A percentile compares a stretch with the other conserved stretches of the same genome.
Conservation (phyloP, 2,329 filamentous ascomycete species). For the Hypoxylon rubiginosum region DNA sequence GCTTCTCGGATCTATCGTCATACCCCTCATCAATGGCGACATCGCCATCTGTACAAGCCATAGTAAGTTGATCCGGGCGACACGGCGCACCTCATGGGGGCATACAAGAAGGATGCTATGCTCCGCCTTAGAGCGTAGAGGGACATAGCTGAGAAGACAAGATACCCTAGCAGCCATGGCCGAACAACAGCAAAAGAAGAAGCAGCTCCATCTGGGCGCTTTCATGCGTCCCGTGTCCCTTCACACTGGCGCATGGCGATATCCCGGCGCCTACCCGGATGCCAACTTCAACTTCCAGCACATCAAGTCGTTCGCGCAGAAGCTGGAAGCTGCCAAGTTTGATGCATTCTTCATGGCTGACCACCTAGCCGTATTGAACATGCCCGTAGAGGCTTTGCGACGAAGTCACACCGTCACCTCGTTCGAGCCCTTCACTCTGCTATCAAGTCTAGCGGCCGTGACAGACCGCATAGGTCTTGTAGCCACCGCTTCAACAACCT, state of each 20-base stretch:
- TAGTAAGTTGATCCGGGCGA: constrained; percentile 25
- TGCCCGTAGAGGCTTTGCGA: constrained; percentile 69
- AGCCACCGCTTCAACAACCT: constrained; percentile 67
- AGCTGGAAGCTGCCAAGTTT: constrained; percentile 66
- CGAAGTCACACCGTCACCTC: constrained; percentile 70
- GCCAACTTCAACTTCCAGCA: constrained; percentile 70
- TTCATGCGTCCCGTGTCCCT: constrained; percentile 71
- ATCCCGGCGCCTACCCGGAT: constrained; percentile 66
- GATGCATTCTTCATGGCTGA: constrained; percentile 71
- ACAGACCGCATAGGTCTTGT: constrained; percentile 66
- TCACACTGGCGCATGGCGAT: constrained; percentile 69
- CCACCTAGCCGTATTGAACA: constrained; percentile 67
- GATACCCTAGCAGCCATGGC: constrained; percentile 32
- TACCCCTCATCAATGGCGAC: constrained; percentile 44
- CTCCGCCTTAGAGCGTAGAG: background rate
- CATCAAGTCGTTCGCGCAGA: constrained; percentile 66
- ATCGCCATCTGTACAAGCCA: constrained; percentile 22
- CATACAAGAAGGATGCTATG: constrained; percentile 23
- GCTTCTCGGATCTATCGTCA: constrained; percentile 37
- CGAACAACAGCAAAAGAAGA: constrained; percentile 42
- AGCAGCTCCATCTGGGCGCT: constrained; percentile 66
- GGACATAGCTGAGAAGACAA: background rate
- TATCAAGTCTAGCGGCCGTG: constrained; percentile 63
- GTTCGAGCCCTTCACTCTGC: constrained; percentile 68
- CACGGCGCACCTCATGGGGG: constrained; percentile 21